These are phyloP conservation scores for Monosporozyma siamensis DNA, from an alignment of 805 yeast genomes.

Conservation along the genomic window DNA sequence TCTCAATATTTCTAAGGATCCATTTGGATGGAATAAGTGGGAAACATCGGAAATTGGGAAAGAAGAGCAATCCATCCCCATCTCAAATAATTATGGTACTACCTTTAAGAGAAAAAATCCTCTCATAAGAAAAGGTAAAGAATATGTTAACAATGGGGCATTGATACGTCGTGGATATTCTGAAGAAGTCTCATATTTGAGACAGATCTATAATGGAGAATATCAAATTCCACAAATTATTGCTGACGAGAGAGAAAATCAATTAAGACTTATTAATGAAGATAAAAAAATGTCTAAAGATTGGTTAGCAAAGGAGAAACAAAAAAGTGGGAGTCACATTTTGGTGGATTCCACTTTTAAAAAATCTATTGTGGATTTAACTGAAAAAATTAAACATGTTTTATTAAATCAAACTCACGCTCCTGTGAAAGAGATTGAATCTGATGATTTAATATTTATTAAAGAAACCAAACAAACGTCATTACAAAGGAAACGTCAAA, in stretches of 20 bases:
- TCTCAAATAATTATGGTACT: slow-evolving; percentile 29
- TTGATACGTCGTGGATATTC: slow-evolving; percentile 14
- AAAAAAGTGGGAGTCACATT: slow-evolving; percentile 3
- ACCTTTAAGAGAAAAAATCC: slow-evolving; percentile 24
- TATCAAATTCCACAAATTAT: slow-evolving; percentile 28
- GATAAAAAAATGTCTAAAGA: slow-evolving; percentile 9
- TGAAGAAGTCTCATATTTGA: slow-evolving; percentile 25
- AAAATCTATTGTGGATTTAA: slow-evolving; percentile 19
- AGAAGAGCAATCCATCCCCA: background rate
- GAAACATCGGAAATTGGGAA: slow-evolving; percentile 24
- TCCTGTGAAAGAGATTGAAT: background rate
- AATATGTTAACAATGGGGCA: slow-evolving; percentile 6
- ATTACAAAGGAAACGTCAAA: slow-evolving; percentile 18
- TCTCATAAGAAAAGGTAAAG: slow-evolving; percentile 4
- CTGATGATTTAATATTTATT: slow-evolving; percentile 22
- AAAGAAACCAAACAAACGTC: slow-evolving; percentile 23
- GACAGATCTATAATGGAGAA: slow-evolving; percentile 30
- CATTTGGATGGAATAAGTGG: slow-evolving; percentile 25
- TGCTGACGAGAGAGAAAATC: slow-evolving; percentile 21
- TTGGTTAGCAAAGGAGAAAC: background rate
- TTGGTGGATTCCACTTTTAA: too few species aligned
- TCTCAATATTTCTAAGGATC: slow-evolving; percentile 17
- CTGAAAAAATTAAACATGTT: slow-evolving; percentile 22
- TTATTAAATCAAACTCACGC: slow-evolving; percentile 7
- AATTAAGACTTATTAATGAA: slow-evolving; percentile 15